Evolutionary conservation across 257 asterid genomes (phyloP), one percentile per base, ranked within the genome.

Genomic region (Lantana camara): DNA sequence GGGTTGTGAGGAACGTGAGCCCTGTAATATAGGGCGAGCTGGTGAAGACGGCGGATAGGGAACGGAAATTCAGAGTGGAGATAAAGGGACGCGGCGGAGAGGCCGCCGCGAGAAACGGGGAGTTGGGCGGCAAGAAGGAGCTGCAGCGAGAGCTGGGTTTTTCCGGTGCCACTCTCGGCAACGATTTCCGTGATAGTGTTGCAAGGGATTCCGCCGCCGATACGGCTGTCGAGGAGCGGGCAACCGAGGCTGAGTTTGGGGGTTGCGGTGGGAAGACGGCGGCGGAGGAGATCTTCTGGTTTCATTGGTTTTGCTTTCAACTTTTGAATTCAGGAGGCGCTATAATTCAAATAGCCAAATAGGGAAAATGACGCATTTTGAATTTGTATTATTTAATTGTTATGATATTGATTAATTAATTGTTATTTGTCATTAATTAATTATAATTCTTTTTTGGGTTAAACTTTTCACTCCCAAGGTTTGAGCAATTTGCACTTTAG

Each of bases 151-250:
- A 93, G 78, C 72, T 93, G 99, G 75, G 97, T 93, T 56, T 89
- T 93, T 24, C 99, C 99, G 60, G 80, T 75, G 78, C 95, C 95
- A 74, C 99, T 93, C 66, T 93, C 97, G 40, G 96, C 93, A 9
- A 84, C 90, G 57, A 93, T 69, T 62, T 93, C 99, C n/a, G 99
- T 90, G 49, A 93, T 75, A 9, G 90, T 57, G 55, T 79, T 77
- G 79, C 88, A 79, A 21, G 96, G 96, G 60, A 93, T 17, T 57
- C 99, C 99, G 73, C 99, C 99, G 75, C 55, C 60, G 69, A 93
- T 88, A 51, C 87, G 68, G 57, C 80, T 75, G 68, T 93, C 95
- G 64, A 93, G 90, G 64, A 70, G 5, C 14, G 88, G 79, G 74
- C 99, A 93, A 47, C 95, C 91, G 16, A 75, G 50, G 2, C 79